Evolutionary conservation across 257 asterid genomes (phyloP), one percentile per base, ranked within the genome.

Genomic region (Osmanthus fragrans): DNA sequence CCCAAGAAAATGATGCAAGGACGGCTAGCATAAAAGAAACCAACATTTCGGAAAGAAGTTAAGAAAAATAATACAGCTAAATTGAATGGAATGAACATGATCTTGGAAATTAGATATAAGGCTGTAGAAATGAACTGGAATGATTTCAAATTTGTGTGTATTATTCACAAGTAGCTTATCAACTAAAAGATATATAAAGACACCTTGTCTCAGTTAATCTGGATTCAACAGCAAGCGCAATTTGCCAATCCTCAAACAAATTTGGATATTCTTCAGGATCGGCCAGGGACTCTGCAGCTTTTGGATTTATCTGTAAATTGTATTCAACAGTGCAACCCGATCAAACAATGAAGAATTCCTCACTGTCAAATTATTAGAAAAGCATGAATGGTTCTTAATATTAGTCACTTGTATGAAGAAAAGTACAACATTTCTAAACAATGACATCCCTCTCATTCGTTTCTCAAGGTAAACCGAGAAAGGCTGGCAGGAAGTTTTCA

Each of bases 271-370:
- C 97, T 86, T 88, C 92, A 40, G 98, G 97, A 83, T 94, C 97
- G 72, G 97, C 98, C 82, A 94, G 89, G 77, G 98, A 92, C 75
- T 94, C 97, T 18, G 98, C 96, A 83, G 98, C 98, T 88, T 90
- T 94, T 67, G 84, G 93, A 84, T 94, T 94, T 54, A 92, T 86
- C 98, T 92, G 92, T 80, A 77, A 6, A 63, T 23, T 25, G 34
- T 23, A 63, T 63, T 63, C 69, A 63, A 63, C 69, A 63, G 18
- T 9, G 32, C 6, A 63, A 63, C 34, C 33, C 64, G 1, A 8
- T 63, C 69, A 63, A 27, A 23, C 4, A 23, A 60, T 23, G 67
- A 54, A 21, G 23, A 54, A 7, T 15, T 54, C 23, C 5, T n/a
- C 67, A 2, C 13, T 7, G 15, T 23, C 7, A 1, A n/a, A 60